These are phyloP conservation scores for Penicillium freii DNA, from an alignment of 2,329 filamentous ascomycete species.

Conservation along the genomic window DNA sequence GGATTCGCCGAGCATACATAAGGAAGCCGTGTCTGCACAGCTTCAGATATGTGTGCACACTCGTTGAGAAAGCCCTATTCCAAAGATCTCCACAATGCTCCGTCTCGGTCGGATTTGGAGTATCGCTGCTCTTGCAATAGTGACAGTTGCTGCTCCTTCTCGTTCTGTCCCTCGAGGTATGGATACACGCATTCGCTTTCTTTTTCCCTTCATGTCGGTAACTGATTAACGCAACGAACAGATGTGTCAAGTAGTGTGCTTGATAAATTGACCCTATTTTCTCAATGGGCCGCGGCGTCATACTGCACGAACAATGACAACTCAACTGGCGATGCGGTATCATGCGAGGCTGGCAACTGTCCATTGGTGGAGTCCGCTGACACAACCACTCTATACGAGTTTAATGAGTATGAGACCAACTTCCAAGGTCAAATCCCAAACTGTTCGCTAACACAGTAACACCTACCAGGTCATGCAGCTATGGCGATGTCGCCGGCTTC, in stretches of 20 bases:
- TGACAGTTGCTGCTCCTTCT: conserved; percentile 23
- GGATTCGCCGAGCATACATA: conserved; percentile 1
- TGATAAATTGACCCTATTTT: conserved; percentile 46
- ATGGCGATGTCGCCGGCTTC: conserved; percentile 49
- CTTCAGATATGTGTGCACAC: neutral
- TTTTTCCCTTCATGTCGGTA: neutral
- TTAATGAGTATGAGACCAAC: conserved; percentile 45
- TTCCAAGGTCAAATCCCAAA: neutral
- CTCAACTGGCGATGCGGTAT: conserved; percentile 43
- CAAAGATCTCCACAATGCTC: conserved; percentile 5
- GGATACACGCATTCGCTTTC: neutral
- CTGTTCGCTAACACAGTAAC: neutral
- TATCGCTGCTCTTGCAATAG: conserved; percentile 13
- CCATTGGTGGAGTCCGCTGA: conserved; percentile 48
- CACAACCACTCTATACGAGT: conserved; percentile 49
- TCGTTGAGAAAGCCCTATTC: neutral
- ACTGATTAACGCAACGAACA: conserved; percentile 11
- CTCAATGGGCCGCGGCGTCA: conserved; percentile 54
- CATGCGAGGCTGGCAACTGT: conserved; percentile 49
- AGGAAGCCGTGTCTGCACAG: neutral
- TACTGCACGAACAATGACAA: conserved; percentile 53
- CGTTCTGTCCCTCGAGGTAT: conserved; percentile 26
- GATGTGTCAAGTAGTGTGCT: conserved; percentile 44
- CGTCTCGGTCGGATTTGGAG: conserved; percentile 7
- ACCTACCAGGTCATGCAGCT: conserved; percentile 18